Conservation (phyloP, 768 basidiomycete genomes). For the Auricularia heimuer region DNA sequence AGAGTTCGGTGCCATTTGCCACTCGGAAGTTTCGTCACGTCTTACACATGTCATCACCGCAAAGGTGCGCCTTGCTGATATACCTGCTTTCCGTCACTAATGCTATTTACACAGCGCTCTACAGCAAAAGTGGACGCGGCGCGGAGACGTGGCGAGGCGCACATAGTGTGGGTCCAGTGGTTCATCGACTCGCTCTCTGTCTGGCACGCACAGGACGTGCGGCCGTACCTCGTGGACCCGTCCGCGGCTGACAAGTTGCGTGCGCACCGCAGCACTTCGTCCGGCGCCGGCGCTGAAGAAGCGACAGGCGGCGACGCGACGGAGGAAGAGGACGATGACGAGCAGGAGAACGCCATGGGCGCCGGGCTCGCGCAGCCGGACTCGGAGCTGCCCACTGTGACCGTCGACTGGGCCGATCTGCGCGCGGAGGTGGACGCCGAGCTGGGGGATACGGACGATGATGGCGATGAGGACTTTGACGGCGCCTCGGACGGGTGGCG, state of each 20-base stretch:
- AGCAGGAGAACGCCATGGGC: constrained; percentile 15
- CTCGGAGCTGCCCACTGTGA: constrained; percentile 28
- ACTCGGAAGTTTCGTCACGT: constrained; percentile 50
- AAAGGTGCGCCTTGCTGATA: constrained; percentile 37
- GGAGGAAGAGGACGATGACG: constrained; percentile 37
- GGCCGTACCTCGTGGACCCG: constrained; percentile 61
- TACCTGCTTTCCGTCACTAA: constrained; percentile 1
- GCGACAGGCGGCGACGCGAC: constrained; percentile 51
- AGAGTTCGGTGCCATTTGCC: constrained; percentile 81
- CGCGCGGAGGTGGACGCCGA: constrained; percentile 83
- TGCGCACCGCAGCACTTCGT: constrained; percentile 24
- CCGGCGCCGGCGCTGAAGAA: constrained; percentile 36
- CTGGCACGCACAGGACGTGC: constrained; percentile 79
- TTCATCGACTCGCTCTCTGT: constrained; percentile 80
- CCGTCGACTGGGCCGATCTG: constrained; percentile 74
- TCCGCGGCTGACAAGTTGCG: constrained; percentile 25
- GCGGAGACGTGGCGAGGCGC: constrained; percentile 61
- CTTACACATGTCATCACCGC: constrained; percentile 90
- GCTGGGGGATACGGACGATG: constrained; percentile 30
- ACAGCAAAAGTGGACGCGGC: constrained; percentile 89
- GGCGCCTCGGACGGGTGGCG: constrained; percentile 8
- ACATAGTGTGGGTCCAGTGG: constrained; percentile 85
- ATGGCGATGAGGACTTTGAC: constrained; percentile 9
- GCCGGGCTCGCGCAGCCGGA: constrained; percentile 28
- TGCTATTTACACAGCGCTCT: constrained; percentile 44